Conservation (phyloP, 257 asterid genomes). For the Salvia miltiorrhiza region DNA sequence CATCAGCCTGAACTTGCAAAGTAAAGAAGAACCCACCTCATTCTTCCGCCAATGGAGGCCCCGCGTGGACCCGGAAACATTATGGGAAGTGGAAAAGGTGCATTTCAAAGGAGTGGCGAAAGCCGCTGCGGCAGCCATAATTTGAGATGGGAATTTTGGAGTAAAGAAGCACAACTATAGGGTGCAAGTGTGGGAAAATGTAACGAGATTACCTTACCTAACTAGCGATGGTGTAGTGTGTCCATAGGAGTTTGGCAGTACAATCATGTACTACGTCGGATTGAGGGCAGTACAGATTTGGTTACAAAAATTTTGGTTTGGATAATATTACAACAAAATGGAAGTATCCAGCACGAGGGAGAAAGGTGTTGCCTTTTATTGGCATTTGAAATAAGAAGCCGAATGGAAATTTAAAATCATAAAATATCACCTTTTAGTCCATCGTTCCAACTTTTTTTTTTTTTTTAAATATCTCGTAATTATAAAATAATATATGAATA, state of each 20-base stretch:
- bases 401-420: too few relatives aligned
- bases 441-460: too few relatives aligned
- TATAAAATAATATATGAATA: too few relatives aligned
- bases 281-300: background rate
- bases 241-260: slow-evolving; percentile 7
- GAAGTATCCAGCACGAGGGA: background rate
- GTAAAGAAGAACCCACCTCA: slow-evolving; percentile 43
- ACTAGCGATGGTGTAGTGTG: background rate
- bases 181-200: background rate
- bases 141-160: background rate
- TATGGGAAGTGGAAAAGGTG: slow-evolving; percentile 33
- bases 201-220: background rate
- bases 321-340: background rate
- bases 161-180: background rate
- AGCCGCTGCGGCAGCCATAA: slow-evolving; percentile 43
- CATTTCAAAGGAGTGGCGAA: slow-evolving; percentile 32
- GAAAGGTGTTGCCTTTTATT: too few relatives aligned
- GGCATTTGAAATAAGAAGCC: too few relatives aligned
- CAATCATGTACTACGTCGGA: background rate
- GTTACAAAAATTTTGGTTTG: background rate
- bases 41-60: slow-evolving; percentile 37
- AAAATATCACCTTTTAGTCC: too few relatives aligned
- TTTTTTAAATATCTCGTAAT: too few relatives aligned
- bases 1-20: background rate
- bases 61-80: slow-evolving; percentile 43